A percentile compares a stretch with the other conserved stretches of the same genome.
Conservation (phyloP, 202 grass and related monocot genomes). For the Eragrostis tef region DNA sequence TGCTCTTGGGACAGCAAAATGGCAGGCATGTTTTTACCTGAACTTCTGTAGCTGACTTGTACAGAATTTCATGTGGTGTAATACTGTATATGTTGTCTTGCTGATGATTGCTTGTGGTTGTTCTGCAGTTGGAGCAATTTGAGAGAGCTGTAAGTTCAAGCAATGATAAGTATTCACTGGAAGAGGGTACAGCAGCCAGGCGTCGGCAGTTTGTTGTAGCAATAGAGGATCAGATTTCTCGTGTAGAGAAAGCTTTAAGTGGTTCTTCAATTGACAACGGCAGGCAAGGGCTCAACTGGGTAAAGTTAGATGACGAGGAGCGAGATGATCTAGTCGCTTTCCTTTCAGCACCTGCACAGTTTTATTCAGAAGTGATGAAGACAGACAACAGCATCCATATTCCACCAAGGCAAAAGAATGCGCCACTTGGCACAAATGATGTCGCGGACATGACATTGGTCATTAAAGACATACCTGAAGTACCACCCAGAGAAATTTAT, state of each 20-base stretch:
- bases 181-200: conserved; percentile 63
- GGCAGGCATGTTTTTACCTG: conserved; percentile 66
- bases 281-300: conserved; percentile 60
- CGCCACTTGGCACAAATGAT: neutral
- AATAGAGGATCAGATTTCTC: conserved; percentile 66
- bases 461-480: conserved; percentile 50
- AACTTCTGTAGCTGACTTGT: conserved; percentile 19
- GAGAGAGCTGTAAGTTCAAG: conserved; percentile 68
- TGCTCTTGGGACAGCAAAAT: conserved; percentile 88
- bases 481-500: conserved; percentile 48
- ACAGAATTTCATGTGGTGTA: conserved; percentile 2
- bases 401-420: conserved; percentile 40
- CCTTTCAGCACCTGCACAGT: conserved; percentile 63
- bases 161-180: conserved; percentile 61
- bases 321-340: conserved; percentile 77
- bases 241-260: conserved; percentile 58
- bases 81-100: neutral
- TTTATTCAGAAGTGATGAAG: conserved; percentile 49
- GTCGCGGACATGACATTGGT: neutral
- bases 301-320: conserved; percentile 81
- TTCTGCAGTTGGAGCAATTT: conserved; percentile 83
- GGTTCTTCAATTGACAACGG: conserved; percentile 54
- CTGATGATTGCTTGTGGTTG: conserved; percentile 15
- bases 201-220: conserved; percentile 73
- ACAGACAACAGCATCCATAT: conserved; percentile 37